Evolutionary conservation across 108 stramenopile genomes (phyloP), one percentile per base, ranked within the genome.

Genomic region (Pseudonitzschia delicatissima): DNA sequence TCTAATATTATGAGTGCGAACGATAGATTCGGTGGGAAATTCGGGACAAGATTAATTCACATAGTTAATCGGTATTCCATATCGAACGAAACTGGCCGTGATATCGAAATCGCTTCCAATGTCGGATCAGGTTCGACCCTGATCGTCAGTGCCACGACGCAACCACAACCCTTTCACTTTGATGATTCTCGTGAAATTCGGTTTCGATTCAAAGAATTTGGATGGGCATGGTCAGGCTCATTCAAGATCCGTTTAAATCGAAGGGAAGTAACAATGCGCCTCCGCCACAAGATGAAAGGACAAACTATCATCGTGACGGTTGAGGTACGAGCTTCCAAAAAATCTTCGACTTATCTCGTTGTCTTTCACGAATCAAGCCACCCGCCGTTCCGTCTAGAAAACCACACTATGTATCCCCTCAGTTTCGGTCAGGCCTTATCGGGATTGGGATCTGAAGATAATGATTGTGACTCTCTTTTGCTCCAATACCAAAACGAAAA

Each of bases 371-470:
- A 62, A 33, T 77, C 80, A 34, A 69, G 63, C 13, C 70, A 81
- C 26, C 81, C 80, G 17, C 84, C 87, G 4, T 88, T 83, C 45
- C 65, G 87, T 37, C 59, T 88, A 31, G 87, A 88, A 68, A 88
- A 88, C 53, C 74, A 83, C 48, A 83, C 84, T 12, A 74, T 78
- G 60, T 45, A 57, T 39, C 83, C 87, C 1, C 42, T 88, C 18
- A 34, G 71, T 45, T 83, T 78, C 35, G 69, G 68, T 1, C 87
- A 88, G 66, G 71, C 64, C 42, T 29, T 68, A 3, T 53, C 50
- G 32, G 53, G 45, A 13, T 1, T 62, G 18, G 37, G 60, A 7
- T 40, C 62, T 35, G 61, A 66, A 28, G 66, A 71, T 11, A 53
- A 67, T 36, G 66, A 76, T 36, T 29, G 66, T 17, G 79, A 80